Base-by-base conservation (phyloP, 208 protist genomes). In the Endotrypanum monterogeii region DNA sequence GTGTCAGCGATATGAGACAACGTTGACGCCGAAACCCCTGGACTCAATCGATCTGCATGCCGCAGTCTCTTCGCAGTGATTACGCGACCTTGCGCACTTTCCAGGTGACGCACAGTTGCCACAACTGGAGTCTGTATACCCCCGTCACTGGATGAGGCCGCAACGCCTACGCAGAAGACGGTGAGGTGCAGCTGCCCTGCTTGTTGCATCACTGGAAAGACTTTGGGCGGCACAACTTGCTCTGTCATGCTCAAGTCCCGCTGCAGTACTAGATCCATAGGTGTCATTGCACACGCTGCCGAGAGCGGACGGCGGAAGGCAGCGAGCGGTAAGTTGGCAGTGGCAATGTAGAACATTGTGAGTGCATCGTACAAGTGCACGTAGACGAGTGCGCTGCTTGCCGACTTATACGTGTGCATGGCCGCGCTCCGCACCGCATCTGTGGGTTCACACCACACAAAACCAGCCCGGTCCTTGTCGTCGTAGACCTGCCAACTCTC, bases 271-370 rank as follows among this genome's bases (percentile, higher is more conserved):
- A 93, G 72, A 67, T 97, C 93, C 67, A 92, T 88, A 57, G 90
- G 70, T 16, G 78, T 76, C 41, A 91, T 65, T 20, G 82, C 85
- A 54, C 84, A 86, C 72, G 84, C 86, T 25, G 89, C 81, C 60
- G 89, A 85, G 78, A 85, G 80, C 1, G 93, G 90, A 3, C 93
- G 87, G 32, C 80, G 88, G 80, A 97, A 97, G 67, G 88, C 78
- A 18, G 83, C 55, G 23, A 97, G 73, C 20, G 85, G 76, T 18
- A 97, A 61, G 5, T 73, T 63, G 5, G 88, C 87, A 56, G 86
- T 94, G 20, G 81, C 83, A 25, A 95, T 66, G 83, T 97, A 97
- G 80, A 97, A 97, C 93, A 97, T 97, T 20, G 84, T 94, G 35
- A 95, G 82, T 9, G 90, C 93, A 72, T 97, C 83, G 80, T 94